phyloP scores from a whole-genome alignment of 2,329 filamentous ascomycete species.

The Colletotrichum sp. region DNA sequence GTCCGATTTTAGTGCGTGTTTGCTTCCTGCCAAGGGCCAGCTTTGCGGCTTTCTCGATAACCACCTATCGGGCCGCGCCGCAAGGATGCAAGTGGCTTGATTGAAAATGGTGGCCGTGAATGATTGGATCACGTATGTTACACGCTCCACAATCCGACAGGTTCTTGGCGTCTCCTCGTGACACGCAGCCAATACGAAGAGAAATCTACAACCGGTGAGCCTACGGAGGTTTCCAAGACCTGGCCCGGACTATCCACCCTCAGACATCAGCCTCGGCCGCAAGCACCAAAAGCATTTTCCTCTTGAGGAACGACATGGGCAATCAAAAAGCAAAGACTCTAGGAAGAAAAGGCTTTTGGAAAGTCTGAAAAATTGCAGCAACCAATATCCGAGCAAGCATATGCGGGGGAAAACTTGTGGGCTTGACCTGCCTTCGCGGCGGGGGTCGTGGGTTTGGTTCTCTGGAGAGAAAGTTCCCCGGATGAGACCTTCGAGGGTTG shows the following conservation, averaged over 20 bases:
- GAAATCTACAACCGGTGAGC: background rate
- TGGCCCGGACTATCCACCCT: background rate
- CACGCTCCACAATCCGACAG: background rate
- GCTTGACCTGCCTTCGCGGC: background rate
- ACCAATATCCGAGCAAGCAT: background rate
- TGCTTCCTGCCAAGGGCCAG: constrained; percentile 2
- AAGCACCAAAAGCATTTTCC: background rate
- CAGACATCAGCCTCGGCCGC: background rate
- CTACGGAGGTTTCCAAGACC: background rate
- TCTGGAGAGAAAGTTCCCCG: background rate
- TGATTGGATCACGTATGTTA: background rate
- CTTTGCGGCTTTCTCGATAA: background rate
- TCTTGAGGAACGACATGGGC: background rate
- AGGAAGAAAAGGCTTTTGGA: background rate
- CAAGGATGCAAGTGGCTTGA: background rate
- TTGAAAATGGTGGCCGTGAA: background rate
- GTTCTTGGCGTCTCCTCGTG: background rate
- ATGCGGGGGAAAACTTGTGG: background rate
- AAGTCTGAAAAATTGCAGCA: background rate
- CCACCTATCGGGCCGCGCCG: constrained; percentile 17
- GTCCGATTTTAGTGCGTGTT: background rate
- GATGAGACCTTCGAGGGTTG: background rate
- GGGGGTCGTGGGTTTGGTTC: background rate
- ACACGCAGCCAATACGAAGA: background rate
- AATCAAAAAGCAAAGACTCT: background rate